Conservation (phyloP, 768 basidiomycete species). For the Mycena alexandri region DNA sequence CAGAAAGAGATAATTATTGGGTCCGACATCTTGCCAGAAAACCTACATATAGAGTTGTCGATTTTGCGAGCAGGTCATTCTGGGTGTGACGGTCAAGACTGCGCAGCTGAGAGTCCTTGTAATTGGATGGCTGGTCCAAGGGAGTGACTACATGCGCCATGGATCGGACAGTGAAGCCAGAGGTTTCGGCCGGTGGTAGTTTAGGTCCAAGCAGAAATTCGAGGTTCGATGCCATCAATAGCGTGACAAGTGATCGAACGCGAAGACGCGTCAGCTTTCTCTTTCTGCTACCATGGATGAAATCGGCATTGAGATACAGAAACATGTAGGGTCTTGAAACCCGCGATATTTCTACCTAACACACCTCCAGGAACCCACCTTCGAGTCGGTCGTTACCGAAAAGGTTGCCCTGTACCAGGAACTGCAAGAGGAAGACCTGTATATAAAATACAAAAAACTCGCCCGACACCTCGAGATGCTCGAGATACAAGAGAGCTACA, state of each 20-base stretch:
- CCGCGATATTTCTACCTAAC: conserved; percentile 11
- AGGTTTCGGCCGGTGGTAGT: too few species aligned
- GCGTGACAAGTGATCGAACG: conserved; percentile 4
- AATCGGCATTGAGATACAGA: conserved; percentile 87
- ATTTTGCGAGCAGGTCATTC: conserved; percentile 83
- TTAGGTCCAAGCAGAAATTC: too few species aligned
- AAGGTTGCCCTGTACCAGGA: conserved; percentile 90
- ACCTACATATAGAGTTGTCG: conserved; percentile 92
- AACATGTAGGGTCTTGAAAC: conserved; percentile 66
- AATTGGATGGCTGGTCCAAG: conserved; percentile 95
- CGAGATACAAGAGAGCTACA: conserved; percentile 94
- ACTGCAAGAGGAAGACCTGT: conserved; percentile 92
- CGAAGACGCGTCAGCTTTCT: conserved; percentile 63
- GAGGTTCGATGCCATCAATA: background rate
- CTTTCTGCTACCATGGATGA: conserved; percentile 77
- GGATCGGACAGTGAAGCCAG: conserved; percentile 29
- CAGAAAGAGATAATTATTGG: conserved; percentile 27
- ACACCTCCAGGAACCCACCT: conserved; percentile 82
- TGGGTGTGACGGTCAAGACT: conserved; percentile 80
- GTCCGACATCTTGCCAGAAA: conserved; percentile 39
- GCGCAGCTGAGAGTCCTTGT: conserved; percentile 92
- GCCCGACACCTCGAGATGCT: conserved; percentile 96
- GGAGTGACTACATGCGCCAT: conserved; percentile 90
- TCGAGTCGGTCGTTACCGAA: conserved; percentile 89
- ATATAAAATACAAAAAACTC: conserved; percentile 97